A percentile compares a stretch with the other conserved stretches of the same genome.
Evolutionary conservation across 140 eudicot genomes (phyloP).

Genomic region (Cichorium intybus): DNA sequence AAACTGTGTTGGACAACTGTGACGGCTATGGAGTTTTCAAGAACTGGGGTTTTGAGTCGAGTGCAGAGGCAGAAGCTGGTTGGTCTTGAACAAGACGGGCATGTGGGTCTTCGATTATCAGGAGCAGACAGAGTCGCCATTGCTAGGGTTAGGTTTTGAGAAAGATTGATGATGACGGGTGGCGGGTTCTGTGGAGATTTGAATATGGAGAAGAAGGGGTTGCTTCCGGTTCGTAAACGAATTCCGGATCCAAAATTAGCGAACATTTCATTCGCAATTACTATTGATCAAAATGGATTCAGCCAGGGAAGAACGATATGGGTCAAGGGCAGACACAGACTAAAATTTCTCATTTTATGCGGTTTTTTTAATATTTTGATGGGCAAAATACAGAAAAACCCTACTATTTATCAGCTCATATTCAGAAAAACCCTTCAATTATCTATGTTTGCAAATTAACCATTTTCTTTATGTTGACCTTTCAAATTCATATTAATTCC

Average conservation of each 20-base stretch:
- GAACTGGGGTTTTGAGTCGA: slow-evolving; percentile 56
- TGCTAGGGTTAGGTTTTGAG: slow-evolving; percentile 38
- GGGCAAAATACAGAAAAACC: too few relatives aligned
- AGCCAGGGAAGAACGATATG: not conserved
- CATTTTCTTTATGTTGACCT: too few relatives aligned
- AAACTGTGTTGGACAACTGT: slow-evolving; percentile 74
- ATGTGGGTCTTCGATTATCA: slow-evolving; percentile 62
- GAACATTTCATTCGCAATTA: slow-evolving; percentile 23
- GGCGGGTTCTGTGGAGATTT: slow-evolving; percentile 10
- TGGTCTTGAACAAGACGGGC: slow-evolving; percentile 80
- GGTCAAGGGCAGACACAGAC: too few relatives aligned
- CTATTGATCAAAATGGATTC: not conserved
- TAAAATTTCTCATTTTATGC: too few relatives aligned
- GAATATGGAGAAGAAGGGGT: slow-evolving; percentile 31
- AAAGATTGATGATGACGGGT: not conserved
- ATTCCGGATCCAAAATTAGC: slow-evolving; percentile 15
- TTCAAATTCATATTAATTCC: too few relatives aligned
- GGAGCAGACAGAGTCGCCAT: slow-evolving; percentile 43
- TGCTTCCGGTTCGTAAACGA: slow-evolving; percentile 14
- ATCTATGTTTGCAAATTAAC: too few relatives aligned
- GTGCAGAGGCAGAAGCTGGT: slow-evolving; percentile 62
- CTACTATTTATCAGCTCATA: too few relatives aligned
- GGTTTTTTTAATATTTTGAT: too few relatives aligned
- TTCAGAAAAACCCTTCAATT: too few relatives aligned
- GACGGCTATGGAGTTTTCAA: slow-evolving; percentile 68